Conservation (phyloP, 2,329 filamentous ascomycete genomes). For the Colletotrichum sansevieriae region DNA sequence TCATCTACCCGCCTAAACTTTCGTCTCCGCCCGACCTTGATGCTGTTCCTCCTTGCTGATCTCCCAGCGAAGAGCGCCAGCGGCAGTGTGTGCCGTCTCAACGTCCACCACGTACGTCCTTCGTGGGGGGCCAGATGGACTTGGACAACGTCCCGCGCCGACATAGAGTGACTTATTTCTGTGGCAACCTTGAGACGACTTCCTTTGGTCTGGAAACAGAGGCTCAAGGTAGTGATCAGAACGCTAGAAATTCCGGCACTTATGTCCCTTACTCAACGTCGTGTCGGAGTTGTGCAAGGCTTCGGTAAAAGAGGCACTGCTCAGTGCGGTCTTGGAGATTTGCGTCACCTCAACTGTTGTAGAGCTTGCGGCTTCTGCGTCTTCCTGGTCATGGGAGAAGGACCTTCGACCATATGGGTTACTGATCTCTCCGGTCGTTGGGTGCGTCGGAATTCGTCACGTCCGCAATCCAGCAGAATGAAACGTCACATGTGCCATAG, state of each 20-base stretch:
- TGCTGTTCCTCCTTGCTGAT: background rate
- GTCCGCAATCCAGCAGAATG: constrained; percentile 46
- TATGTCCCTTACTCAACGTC: constrained; percentile 44
- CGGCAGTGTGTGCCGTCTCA: too few relatives aligned
- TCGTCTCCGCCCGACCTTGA: background rate
- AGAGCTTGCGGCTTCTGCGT: background rate
- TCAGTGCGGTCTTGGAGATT: background rate
- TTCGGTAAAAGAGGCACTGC: constrained; percentile 6
- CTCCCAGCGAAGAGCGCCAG: too few relatives aligned
- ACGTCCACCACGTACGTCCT: too few relatives aligned
- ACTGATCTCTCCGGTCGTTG: constrained; percentile 19
- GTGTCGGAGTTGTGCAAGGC: background rate
- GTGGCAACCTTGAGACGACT: constrained; percentile 37
- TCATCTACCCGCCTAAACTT: background rate
- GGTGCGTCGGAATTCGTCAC: constrained; percentile 24
- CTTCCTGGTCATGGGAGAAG: background rate
- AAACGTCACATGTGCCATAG: constrained; percentile 20
- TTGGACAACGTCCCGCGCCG: too few relatives aligned
- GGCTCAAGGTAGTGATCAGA: constrained; percentile 47
- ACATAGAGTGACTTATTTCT: background rate
- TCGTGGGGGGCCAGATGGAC: too few relatives aligned
- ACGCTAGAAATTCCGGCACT: constrained; percentile 49
- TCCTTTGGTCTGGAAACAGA: constrained; percentile 43
- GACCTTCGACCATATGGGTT: constrained; percentile 3
- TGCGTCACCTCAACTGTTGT: background rate